phyloP scores from a whole-genome alignment of 495 filamentous ascomycete genomes.

The Aspergillus campestris region DNA sequence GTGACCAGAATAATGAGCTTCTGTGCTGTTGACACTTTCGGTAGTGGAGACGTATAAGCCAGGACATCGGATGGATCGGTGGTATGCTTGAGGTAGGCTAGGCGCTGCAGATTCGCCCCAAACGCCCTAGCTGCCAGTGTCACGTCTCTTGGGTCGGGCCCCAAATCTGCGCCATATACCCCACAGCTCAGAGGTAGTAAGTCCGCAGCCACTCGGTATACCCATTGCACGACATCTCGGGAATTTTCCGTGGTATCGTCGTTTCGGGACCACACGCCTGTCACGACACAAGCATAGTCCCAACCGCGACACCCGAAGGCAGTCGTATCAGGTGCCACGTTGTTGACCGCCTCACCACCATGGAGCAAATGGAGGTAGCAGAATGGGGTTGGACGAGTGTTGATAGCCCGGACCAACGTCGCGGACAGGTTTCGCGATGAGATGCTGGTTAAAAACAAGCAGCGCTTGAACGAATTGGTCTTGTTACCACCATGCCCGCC shows the following conservation, averaged over 20 bases:
- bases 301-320: slow-evolving; percentile 59
- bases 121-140: slow-evolving; percentile 47
- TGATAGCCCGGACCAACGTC: slow-evolving; percentile 36
- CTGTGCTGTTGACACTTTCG: slow-evolving; percentile 25
- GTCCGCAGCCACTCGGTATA: slow-evolving; percentile 42
- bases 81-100: slow-evolving; percentile 44
- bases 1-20: slow-evolving; percentile 54
- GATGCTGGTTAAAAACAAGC: slow-evolving; percentile 50
- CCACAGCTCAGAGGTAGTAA: slow-evolving; percentile 45
- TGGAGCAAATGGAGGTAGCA: slow-evolving; percentile 59
- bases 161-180: slow-evolving; percentile 53
- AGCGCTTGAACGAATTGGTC: slow-evolving; percentile 59
- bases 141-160: slow-evolving; percentile 52
- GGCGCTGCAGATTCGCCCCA: slow-evolving; percentile 43
- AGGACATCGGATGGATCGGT: slow-evolving; percentile 47
- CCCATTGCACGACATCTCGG: slow-evolving; percentile 42
- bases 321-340: slow-evolving; percentile 39
- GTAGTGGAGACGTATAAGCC: slow-evolving; percentile 47
- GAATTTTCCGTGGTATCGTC: slow-evolving; percentile 43
- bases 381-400: slow-evolving; percentile 43
- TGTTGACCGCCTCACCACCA: slow-evolving; percentile 45
- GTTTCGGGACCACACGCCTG: slow-evolving; percentile 52
- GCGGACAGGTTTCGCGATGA: slow-evolving; percentile 29
- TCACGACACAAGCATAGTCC: slow-evolving; percentile 56
- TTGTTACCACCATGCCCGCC: slow-evolving; percentile 50